Evolutionary conservation across 495 filamentous ascomycete species (phyloP).

Genomic region (Talaromyces proteolyticus): DNA sequence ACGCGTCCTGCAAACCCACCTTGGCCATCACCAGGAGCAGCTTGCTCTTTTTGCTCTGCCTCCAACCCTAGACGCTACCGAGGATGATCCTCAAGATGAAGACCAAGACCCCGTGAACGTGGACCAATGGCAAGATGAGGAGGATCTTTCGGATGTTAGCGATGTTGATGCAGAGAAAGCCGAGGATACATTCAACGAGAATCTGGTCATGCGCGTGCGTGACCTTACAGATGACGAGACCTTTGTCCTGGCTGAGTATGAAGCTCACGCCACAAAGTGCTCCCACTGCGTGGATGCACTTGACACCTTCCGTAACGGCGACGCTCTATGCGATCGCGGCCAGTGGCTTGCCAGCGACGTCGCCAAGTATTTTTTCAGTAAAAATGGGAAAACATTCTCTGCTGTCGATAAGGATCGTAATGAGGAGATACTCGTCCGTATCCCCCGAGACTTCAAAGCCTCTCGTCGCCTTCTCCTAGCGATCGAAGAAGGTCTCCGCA

Average conservation of each 20-base stretch:
- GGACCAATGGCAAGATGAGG: no score
- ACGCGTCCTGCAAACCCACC: no score
- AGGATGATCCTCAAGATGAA: no score
- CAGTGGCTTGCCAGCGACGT: slow-evolving; percentile 38
- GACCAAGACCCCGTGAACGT: no score
- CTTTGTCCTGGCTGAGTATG: slow-evolving; percentile 23
- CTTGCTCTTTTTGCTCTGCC: no score
- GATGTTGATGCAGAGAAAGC: no score
- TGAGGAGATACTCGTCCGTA: slow-evolving; percentile 40
- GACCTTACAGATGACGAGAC: slow-evolving; percentile 20
- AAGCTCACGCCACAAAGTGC: slow-evolving; percentile 32
- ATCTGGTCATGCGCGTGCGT: slow-evolving; percentile 17
- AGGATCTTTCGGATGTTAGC: no score
- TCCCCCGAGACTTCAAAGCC: slow-evolving; percentile 31
- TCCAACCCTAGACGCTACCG: no score
- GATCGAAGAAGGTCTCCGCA: slow-evolving; percentile 38
- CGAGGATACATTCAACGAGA: no score
- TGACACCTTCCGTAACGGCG: slow-evolving; percentile 21
- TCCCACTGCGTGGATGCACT: slow-evolving; percentile 31
- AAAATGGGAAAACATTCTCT: slow-evolving; percentile 40
- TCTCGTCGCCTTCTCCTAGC: slow-evolving; percentile 40
- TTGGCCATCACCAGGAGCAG: no score
- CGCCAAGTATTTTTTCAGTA: slow-evolving; percentile 42
- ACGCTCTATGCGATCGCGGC: slow-evolving; percentile 42
- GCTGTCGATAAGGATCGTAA: slow-evolving; percentile 38